Conservation (phyloP, 768 basidiomycete species). For the Crassisporium funariophilum region DNA sequence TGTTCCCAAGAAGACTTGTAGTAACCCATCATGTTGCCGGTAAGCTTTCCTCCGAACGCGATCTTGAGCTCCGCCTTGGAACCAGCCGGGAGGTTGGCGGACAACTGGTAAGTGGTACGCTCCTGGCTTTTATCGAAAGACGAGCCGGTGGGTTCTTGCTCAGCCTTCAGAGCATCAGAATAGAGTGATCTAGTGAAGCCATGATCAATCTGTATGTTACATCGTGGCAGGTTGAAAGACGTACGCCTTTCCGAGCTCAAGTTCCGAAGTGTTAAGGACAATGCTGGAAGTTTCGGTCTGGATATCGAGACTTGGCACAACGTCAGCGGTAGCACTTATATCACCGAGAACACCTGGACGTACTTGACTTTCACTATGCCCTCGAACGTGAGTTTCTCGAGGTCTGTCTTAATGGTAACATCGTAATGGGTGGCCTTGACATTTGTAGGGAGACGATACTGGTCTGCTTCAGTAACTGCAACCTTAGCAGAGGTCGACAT, state of each 20-base stretch:
- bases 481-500: slow-evolving; percentile 28
- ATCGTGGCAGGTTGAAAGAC: slow-evolving; percentile 13
- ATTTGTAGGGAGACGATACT: slow-evolving; percentile 66
- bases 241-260: slow-evolving; percentile 58
- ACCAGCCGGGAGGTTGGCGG: slow-evolving; percentile 59
- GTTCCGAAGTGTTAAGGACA: slow-evolving; percentile 61
- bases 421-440: slow-evolving; percentile 80
- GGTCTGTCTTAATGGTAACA: slow-evolving; percentile 78
- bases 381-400: slow-evolving; percentile 71
- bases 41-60: slow-evolving; percentile 69
- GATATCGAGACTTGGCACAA: slow-evolving; percentile 57
- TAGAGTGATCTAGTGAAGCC: slow-evolving; percentile 42
- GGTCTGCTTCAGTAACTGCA: slow-evolving; percentile 26
- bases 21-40: slow-evolving; percentile 79
- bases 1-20: slow-evolving; percentile 70
- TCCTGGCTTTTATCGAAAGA: slow-evolving; percentile 63
- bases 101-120: slow-evolving; percentile 63
- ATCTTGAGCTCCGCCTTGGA: slow-evolving; percentile 73
- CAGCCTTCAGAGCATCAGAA: slow-evolving; percentile 52
- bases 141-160: slow-evolving; percentile 47
- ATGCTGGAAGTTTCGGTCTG: slow-evolving; percentile 59
- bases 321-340: slow-evolving; percentile 1
- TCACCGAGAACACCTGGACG: slow-evolving; percentile 14
- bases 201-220: slow-evolving; percentile 1
- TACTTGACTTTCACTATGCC: slow-evolving; percentile 77